Evolutionary conservation across 805 yeast species (phyloP).

Genomic region (Clavispora phyllophila): DNA sequence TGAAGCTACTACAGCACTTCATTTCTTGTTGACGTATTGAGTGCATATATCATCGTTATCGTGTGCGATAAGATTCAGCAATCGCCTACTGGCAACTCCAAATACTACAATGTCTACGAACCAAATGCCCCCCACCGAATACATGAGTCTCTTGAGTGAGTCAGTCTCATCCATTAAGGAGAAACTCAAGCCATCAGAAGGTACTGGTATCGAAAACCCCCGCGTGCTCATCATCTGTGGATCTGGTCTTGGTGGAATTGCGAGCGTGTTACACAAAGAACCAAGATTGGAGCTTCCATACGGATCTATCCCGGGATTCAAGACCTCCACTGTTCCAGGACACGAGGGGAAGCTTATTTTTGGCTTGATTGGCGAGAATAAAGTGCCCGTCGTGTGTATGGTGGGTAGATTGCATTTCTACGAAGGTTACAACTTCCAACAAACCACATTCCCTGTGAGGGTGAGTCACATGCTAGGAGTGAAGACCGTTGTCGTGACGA

Average conservation of each 20-base stretch:
- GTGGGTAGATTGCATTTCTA: conserved; percentile 89
- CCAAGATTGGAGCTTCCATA: conserved; percentile 54
- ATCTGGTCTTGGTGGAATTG: conserved; percentile 87
- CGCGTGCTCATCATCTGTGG: conserved; percentile 83
- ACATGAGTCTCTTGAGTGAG: conserved; percentile 15
- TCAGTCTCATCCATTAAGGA: conserved; percentile 16
- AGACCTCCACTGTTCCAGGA: conserved; percentile 79
- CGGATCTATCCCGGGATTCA: conserved; percentile 72
- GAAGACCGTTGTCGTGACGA: conserved; percentile 69
- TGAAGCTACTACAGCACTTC: too few species aligned
- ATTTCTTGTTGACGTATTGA: background rate
- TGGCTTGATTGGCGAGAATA: conserved; percentile 65
- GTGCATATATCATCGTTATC: background rate
- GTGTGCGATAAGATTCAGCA: background rate
- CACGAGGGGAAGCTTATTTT: conserved; percentile 80
- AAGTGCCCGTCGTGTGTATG: conserved; percentile 84
- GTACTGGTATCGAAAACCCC: conserved; percentile 36
- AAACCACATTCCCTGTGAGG: conserved; percentile 82
- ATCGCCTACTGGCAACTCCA: background rate
- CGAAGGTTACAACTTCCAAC: conserved; percentile 83
- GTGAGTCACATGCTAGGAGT: conserved; percentile 64
- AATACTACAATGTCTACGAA: conserved; percentile 1
- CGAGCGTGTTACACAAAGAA: conserved; percentile 42
- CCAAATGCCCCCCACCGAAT: conserved; percentile 15
- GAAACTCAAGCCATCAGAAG: conserved; percentile 8